Percentiles rank a stretch among this genome's conserved stretches.
phyloP scores from a whole-genome alignment of 179 eudicot species.

The Heliamphora pulchella region DNA sequence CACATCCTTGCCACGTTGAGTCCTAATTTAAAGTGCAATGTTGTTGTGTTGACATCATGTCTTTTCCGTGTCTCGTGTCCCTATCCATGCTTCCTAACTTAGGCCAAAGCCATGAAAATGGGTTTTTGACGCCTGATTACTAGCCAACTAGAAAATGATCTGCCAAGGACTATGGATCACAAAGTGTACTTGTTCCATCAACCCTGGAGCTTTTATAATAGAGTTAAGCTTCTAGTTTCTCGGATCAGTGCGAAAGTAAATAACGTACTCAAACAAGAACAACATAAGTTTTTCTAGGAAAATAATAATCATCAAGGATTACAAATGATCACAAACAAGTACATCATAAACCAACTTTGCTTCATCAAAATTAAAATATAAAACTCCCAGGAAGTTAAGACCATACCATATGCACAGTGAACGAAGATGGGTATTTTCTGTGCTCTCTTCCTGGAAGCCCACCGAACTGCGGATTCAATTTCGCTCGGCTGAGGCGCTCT shows the following conservation, averaged over 20 bases:
- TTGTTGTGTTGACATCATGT: too few relatives aligned
- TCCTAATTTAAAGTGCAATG: too few relatives aligned
- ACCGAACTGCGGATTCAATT: constrained; percentile 80
- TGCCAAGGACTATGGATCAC: background rate
- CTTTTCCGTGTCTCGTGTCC: too few relatives aligned
- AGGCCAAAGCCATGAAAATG: background rate
- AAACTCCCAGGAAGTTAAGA: background rate
- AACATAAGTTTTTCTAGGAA: too few relatives aligned
- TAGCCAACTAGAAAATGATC: background rate
- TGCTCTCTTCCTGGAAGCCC: constrained; percentile 78
- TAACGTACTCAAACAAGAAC: too few relatives aligned
- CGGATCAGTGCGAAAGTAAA: too few relatives aligned
- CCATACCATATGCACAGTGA: constrained; percentile 90
- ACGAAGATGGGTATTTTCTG: constrained; percentile 55
- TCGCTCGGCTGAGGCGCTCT: constrained; percentile 61
- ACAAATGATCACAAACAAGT: background rate
- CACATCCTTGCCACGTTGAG: too few relatives aligned
- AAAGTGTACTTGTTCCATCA: background rate
- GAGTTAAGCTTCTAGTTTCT: background rate
- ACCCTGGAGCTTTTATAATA: background rate
- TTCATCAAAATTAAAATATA: background rate
- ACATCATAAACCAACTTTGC: background rate
- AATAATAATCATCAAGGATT: too few relatives aligned
- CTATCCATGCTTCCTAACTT: too few relatives aligned
- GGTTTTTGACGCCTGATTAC: background rate